A percentile compares a stretch with the other conserved stretches of the same genome.
phyloP scores from a whole-genome alignment of 176 grass and related monocot genomes.

The Avena atlantica region DNA sequence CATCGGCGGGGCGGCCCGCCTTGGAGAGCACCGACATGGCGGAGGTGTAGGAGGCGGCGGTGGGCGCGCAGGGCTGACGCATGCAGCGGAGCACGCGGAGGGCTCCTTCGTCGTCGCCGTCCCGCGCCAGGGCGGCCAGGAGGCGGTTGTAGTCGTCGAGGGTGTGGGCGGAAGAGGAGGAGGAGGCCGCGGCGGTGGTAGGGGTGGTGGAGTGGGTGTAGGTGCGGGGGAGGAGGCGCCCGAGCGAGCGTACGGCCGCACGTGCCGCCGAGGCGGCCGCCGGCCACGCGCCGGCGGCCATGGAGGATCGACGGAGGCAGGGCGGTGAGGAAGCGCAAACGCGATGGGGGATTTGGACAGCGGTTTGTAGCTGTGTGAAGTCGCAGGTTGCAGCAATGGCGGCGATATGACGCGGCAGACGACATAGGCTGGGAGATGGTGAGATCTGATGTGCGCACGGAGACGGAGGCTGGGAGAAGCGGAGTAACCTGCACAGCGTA shows the following conservation, averaged over 20 bases:
- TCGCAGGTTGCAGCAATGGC: background rate
- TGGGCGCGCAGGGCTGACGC: slow-evolving; percentile 54
- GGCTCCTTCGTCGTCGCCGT: slow-evolving; percentile 59
- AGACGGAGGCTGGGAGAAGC: too few species aligned
- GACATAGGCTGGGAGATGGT: background rate
- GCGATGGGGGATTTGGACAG: background rate
- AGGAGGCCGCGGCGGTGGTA: slow-evolving; percentile 27
- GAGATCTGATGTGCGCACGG: background rate
- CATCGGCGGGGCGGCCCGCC: slow-evolving; percentile 56
- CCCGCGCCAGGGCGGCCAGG: slow-evolving; percentile 55
- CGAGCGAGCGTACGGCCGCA: slow-evolving; percentile 45
- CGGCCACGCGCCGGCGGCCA: slow-evolving; percentile 51
- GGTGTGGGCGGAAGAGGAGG: slow-evolving; percentile 41
- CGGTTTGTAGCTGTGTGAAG: background rate
- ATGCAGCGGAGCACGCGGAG: slow-evolving; percentile 74
- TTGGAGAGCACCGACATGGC: slow-evolving; percentile 72
- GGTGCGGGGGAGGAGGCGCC: slow-evolving; percentile 31
- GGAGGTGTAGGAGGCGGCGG: slow-evolving; percentile 64
- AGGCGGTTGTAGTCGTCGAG: slow-evolving; percentile 76
- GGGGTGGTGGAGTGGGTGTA: slow-evolving; percentile 25
- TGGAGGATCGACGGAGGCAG: slow-evolving; percentile 10
- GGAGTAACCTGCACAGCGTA: too few species aligned
- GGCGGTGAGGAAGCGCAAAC: background rate
- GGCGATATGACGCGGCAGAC: background rate
- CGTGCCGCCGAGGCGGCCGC: slow-evolving; percentile 44